Percentiles rank a stretch among this genome's conserved stretches.
phyloP scores from a whole-genome alignment of 2,329 filamentous ascomycete genomes.

The Fusarium pininemorale region DNA sequence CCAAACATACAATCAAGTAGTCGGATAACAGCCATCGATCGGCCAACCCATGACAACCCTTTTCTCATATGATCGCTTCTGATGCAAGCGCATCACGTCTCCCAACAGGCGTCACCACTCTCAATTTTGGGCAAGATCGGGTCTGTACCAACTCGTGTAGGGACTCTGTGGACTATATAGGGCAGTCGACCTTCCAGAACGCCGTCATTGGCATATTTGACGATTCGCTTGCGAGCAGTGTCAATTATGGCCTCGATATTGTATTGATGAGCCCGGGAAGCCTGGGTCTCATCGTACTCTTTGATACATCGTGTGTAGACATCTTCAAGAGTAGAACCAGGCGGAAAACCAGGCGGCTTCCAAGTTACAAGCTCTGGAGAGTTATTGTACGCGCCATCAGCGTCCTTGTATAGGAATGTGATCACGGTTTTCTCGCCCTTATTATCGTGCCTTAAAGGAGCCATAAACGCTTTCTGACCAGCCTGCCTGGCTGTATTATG shows the following conservation, averaged over 20 bases:
- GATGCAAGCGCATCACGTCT: neutral
- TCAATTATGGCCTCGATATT: neutral
- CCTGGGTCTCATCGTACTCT: neutral
- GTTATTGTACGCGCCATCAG: neutral
- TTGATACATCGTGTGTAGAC: neutral
- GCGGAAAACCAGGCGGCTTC: neutral
- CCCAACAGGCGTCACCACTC: neutral
- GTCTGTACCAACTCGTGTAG: neutral
- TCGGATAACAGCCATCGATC: neutral
- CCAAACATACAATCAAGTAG: neutral
- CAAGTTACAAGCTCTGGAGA: neutral
- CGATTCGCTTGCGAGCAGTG: neutral
- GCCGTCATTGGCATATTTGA: neutral
- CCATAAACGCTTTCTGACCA: neutral
- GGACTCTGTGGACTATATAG: neutral
- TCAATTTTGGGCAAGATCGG: neutral
- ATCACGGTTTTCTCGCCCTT: neutral
- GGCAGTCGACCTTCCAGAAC: neutral
- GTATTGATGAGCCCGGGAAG: neutral
- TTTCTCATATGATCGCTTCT: neutral
- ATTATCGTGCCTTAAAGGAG: neutral
- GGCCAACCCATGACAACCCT: neutral
- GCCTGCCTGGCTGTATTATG: neutral
- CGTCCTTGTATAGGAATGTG: neutral
- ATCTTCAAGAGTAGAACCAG: neutral